A percentile compares a stretch with the other conserved stretches of the same genome.
Conservation (phyloP, 352 stramenopile species). For the Pilasporangium apinafurcum region DNA sequence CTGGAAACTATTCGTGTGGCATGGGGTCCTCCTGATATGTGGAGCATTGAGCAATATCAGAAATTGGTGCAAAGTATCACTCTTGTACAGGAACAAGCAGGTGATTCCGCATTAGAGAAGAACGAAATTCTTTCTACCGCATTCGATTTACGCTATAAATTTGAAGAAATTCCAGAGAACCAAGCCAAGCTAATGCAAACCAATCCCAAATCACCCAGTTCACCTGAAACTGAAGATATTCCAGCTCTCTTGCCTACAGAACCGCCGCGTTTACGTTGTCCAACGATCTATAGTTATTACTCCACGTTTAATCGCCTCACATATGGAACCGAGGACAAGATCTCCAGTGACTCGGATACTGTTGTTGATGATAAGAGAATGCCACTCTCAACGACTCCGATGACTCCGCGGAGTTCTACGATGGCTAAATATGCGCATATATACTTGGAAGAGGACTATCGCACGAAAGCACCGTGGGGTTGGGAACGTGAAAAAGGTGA, state of each 20-base stretch:
- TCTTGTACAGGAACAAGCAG: constrained; percentile 41
- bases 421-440: constrained; percentile 76
- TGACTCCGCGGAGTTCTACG: constrained; percentile 63
- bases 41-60: constrained; percentile 52
- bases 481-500: constrained; percentile 35
- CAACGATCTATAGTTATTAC: constrained; percentile 71
- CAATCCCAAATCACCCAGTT: too few relatives aligned
- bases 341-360: background rate
- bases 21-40: constrained; percentile 41
- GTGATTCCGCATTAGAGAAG: constrained; percentile 17
- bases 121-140: constrained; percentile 36
- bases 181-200: constrained; percentile 23
- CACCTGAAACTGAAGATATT: constrained; percentile 1
- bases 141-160: constrained; percentile 55
- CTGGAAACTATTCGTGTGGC: constrained; percentile 26
- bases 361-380: background rate
- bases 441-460: constrained; percentile 60
- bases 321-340: constrained; percentile 1
- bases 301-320: constrained; percentile 59
- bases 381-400: background rate
- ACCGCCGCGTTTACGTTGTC: constrained; percentile 36
- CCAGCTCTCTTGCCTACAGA: constrained; percentile 5
- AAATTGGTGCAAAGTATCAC: constrained; percentile 49
- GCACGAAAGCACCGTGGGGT: constrained; percentile 47
- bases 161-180: constrained; percentile 62